Evolutionary conservation across 495 filamentous ascomycete species (phyloP).

Genomic region (Talaromyces adpressus): DNA sequence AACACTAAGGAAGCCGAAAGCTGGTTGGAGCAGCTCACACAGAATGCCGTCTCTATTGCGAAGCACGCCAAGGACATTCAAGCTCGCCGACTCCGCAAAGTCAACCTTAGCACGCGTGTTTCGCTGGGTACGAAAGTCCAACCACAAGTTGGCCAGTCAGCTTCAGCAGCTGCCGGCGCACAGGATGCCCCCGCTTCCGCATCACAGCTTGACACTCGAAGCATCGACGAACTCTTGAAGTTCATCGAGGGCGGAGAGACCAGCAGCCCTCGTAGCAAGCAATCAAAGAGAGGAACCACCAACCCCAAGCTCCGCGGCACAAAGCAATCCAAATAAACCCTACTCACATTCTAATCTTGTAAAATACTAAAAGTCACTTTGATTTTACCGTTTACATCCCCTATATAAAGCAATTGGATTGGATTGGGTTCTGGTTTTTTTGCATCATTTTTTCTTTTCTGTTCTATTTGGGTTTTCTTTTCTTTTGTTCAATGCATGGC

Average conservation of each 20-base stretch:
- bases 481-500: constrained; percentile 6
- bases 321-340: constrained; percentile 28
- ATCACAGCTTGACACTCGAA: constrained; percentile 57
- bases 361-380: constrained; percentile 4
- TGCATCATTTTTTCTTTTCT: background rate
- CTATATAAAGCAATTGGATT: background rate
- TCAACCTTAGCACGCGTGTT: constrained; percentile 50
- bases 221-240: constrained; percentile 77
- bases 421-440: background rate
- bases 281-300: constrained; percentile 57
- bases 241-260: constrained; percentile 74
- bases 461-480: constrained; percentile 3
- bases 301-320: constrained; percentile 64
- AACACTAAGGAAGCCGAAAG: constrained; percentile 93
- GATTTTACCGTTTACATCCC: background rate
- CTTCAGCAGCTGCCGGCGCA: constrained; percentile 35
- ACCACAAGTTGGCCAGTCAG: constrained; percentile 48
- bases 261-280: constrained; percentile 47
- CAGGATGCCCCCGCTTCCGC: constrained; percentile 21
- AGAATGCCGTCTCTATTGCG: constrained; percentile 86
- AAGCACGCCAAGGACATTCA: constrained; percentile 86
- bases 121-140: constrained; percentile 45
- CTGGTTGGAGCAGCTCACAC: constrained; percentile 94
- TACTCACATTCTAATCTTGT: constrained; percentile 1
- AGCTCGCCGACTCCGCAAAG: constrained; percentile 57